Base-by-base conservation (phyloP, 768 basidiomycete species). In the Mycena floridula region DNA sequence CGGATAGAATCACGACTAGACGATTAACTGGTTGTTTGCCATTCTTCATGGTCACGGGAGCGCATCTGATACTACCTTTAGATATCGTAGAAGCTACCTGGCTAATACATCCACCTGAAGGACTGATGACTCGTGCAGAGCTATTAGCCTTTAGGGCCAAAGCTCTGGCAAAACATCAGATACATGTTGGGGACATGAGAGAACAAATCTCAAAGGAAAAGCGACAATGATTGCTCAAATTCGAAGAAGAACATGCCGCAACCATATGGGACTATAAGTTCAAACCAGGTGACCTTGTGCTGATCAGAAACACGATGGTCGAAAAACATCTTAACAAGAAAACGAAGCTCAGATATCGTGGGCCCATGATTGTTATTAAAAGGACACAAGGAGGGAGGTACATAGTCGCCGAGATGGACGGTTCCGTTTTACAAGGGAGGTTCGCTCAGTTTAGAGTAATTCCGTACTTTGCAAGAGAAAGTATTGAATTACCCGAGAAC, bases 1-100 rank as follows among this genome's bases (percentile, higher is more conserved):
- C 46, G 15, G 46, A 47, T 6, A 0, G 40, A 7, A 47, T 47
- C 24, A 47, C 46, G 13, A 43, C 26, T 5, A 2, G 46, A 5
- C 26, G 2, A 42, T n/a, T 40, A 3, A 11, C 43, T 5, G 46
- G 35, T 1, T 47, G 46, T 37, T 43, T 36, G 3, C 46, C 46
- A 8, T 42, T 37, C 26, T 47, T 43, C 18, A 35, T 35, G 7
- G 32, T 35, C 13, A 35, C 32, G 18, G 32, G 32, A 3, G 32
- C 32, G 13, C 32, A 35, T 35, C 32, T 7, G 7, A 18, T 35
- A 3, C 13, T 35, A 35, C 32, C 32, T 15, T 7, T 35, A 7
- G 32, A 35, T 18, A 15, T 35, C 13, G 15, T 35, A 3, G 32
- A 35, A 35, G 32, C 32, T 15, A 35, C 32, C 18, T 35, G 32